phyloP scores from a whole-genome alignment of 2,329 filamentous ascomycete species.

The Incumbomyces delicatus region DNA sequence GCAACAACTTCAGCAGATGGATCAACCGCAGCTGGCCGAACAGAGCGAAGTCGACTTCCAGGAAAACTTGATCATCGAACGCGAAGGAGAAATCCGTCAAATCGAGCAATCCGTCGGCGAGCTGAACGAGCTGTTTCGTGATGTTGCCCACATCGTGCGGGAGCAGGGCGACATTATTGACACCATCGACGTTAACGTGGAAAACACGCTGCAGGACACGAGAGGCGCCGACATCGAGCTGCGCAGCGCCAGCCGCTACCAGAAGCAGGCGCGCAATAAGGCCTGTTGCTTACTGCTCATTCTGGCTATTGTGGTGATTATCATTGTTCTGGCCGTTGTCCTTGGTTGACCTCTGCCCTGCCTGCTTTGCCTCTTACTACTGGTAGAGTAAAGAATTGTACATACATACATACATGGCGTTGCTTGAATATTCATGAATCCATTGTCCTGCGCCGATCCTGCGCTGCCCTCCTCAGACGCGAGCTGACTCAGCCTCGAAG shows the following conservation, averaged over 20 bases:
- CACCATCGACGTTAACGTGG: conserved; percentile 79
- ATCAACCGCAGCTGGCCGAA: conserved; percentile 70
- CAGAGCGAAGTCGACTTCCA: conserved; percentile 98
- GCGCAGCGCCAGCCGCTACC: conserved; percentile 76
- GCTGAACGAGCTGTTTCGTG: conserved; percentile 89
- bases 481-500: too few relatives aligned
- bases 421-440: too few relatives aligned
- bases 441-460: too few relatives aligned
- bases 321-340: conserved; percentile 79
- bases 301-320: conserved; percentile 74
- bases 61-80: conserved; percentile 87
- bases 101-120: conserved; percentile 96
- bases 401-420: too few relatives aligned
- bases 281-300: conserved; percentile 87
- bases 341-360: conserved; percentile 52
- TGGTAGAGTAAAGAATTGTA: too few relatives aligned
- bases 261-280: conserved; percentile 91
- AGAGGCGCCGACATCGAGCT: conserved; percentile 78
- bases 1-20: conserved; percentile 62
- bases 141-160: conserved; percentile 93
- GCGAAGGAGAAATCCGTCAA: conserved; percentile 91
- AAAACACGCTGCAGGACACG: conserved; percentile 71
- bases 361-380: neutral
- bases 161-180: conserved; percentile 87
- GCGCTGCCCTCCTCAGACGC: too few relatives aligned